phyloP scores from a whole-genome alignment of 2,329 filamentous ascomycete species.

The Scedosporium apiospermum region DNA sequence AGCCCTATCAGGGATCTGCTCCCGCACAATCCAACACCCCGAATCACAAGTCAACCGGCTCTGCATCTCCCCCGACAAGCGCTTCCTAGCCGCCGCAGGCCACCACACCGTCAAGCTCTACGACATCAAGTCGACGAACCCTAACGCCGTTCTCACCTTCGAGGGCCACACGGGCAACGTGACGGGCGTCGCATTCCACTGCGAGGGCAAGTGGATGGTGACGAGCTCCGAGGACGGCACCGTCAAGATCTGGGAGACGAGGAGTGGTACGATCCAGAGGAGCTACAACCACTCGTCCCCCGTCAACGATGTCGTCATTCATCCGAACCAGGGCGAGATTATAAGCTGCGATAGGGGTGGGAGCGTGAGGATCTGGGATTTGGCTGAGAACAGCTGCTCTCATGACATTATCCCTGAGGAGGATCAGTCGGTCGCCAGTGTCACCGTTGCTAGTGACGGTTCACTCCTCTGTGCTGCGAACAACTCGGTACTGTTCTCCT shows the following conservation, averaged over 20 bases:
- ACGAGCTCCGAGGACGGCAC: constrained; percentile 95
- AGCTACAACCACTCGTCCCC: constrained; percentile 86
- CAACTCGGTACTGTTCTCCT: constrained; percentile 54
- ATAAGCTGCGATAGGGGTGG: constrained; percentile 92
- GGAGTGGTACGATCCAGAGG: constrained; percentile 75
- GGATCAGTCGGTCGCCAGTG: constrained; percentile 84
- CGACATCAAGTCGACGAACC: constrained; percentile 97
- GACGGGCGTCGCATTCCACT: constrained; percentile 95
- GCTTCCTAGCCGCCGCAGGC: constrained; percentile 76
- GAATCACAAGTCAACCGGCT: constrained; percentile 98
- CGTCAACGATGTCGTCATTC: constrained; percentile 98
- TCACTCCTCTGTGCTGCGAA: constrained; percentile 89
- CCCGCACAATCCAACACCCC: constrained; percentile 92
- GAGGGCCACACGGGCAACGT: constrained; percentile 95
- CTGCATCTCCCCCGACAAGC: constrained; percentile 97
- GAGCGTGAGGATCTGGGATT: constrained; percentile 90
- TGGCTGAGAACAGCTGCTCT: constrained; percentile 93
- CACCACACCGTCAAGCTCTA: constrained; percentile 90
- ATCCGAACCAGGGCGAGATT: constrained; percentile 96
- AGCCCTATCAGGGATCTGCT: constrained; percentile 93
- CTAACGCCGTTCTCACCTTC: constrained; percentile 84
- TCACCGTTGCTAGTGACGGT: constrained; percentile 92
- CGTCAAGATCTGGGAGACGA: constrained; percentile 94
- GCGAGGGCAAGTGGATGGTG: constrained; percentile 99
- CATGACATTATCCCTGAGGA: constrained; percentile 96